phyloP scores from a whole-genome alignment of 495 filamentous ascomycete genomes.

The Astrothelium macrocarpum region DNA sequence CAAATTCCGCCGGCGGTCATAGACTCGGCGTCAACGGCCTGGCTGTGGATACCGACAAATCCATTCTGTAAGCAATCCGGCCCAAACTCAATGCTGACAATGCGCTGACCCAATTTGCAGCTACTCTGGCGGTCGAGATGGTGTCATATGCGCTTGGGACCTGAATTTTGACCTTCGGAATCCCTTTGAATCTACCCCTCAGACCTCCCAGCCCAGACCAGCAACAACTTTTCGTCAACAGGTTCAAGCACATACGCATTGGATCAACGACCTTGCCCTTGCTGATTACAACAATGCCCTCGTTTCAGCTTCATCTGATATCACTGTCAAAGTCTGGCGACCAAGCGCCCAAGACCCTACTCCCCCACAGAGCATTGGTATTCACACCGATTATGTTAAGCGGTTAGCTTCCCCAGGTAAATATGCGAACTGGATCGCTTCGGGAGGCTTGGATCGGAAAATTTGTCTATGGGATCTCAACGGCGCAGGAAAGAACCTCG shows the following conservation, averaged over 20 bases:
- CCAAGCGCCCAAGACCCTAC: slow-evolving; percentile 61
- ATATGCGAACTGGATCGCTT: slow-evolving; percentile 80
- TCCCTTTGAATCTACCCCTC: slow-evolving; percentile 27
- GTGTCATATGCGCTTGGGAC: slow-evolving; percentile 93
- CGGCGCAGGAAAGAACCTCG: slow-evolving; percentile 70
- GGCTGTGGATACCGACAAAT: slow-evolving; percentile 71
- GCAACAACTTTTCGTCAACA: slow-evolving; percentile 73
- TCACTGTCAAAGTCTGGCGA: slow-evolving; percentile 89
- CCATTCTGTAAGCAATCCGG: slow-evolving; percentile 63
- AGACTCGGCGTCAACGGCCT: slow-evolving; percentile 90
- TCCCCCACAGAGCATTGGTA: slow-evolving; percentile 72
- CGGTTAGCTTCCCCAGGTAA: slow-evolving; percentile 68
- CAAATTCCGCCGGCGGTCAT: slow-evolving; percentile 83
- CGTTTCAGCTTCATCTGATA: slow-evolving; percentile 90
- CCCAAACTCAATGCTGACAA: background rate
- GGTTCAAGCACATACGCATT: slow-evolving; percentile 96
- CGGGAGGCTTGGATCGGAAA: slow-evolving; percentile 89
- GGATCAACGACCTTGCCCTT: slow-evolving; percentile 95
- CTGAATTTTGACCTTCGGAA: slow-evolving; percentile 52
- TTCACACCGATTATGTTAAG: slow-evolving; percentile 94
- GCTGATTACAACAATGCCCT: slow-evolving; percentile 72
- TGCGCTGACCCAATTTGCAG: slow-evolving; percentile 36
- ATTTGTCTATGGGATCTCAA: slow-evolving; percentile 89
- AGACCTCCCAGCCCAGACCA: slow-evolving; percentile 24
- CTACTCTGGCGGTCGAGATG: slow-evolving; percentile 92